These are phyloP conservation scores for Lignosus rhinocerotis DNA, from an alignment of 1,284 basidiomycete genomes.

Conservation along the genomic window DNA sequence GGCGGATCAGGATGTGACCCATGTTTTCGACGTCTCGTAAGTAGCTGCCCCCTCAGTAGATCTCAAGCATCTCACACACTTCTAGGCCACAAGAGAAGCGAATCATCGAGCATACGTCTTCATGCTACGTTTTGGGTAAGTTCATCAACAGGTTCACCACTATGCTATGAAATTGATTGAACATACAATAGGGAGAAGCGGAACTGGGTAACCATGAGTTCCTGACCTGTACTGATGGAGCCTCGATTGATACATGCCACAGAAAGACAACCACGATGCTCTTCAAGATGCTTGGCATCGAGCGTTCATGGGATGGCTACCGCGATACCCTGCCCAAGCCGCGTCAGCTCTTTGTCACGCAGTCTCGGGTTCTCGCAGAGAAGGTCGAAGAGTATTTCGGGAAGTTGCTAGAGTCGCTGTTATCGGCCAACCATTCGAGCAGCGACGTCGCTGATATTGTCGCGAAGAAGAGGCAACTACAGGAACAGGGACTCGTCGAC, in stretches of 20 bases:
- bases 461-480: constrained; percentile 23
- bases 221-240: not conserved
- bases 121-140: constrained; percentile 65
- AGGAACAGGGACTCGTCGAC: constrained; percentile 44
- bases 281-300: constrained; percentile 71
- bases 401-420: constrained; percentile 51
- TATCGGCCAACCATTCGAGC: constrained; percentile 39
- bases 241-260: not conserved
- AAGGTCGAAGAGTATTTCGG: constrained; percentile 68
- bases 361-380: constrained; percentile 61
- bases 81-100: constrained; percentile 55
- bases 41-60: constrained; percentile 23
- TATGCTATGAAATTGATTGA: not conserved
- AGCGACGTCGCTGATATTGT: constrained; percentile 38
- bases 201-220: constrained; percentile 55
- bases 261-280: constrained; percentile 79
- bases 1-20: constrained; percentile 45
- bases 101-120: constrained; percentile 60
- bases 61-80: not conserved
- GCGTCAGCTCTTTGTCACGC: constrained; percentile 73
- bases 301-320: constrained; percentile 47
- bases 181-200: constrained; percentile 45
- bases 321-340: constrained; percentile 35
- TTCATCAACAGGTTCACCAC: no score
- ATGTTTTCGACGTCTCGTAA: constrained; percentile 58